Conservation (phyloP, 768 basidiomycete species). For the Leccinum subgranulosum region DNA sequence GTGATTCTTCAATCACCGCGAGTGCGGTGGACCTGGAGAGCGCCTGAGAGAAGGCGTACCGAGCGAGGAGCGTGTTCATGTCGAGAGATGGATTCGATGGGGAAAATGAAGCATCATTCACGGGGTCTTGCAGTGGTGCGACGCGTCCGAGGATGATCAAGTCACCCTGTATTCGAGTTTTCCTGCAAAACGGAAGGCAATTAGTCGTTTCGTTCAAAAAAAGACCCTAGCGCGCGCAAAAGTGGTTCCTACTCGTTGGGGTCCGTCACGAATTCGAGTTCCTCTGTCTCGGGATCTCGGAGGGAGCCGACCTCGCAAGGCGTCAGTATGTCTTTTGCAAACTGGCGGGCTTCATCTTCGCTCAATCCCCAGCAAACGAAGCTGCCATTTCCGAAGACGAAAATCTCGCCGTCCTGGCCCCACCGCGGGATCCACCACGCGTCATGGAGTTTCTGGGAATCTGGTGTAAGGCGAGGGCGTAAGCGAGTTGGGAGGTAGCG, state of each 20-base stretch:
- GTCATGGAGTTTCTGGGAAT: slow-evolving; percentile 64
- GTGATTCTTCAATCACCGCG: slow-evolving; percentile 78
- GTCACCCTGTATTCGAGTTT: slow-evolving; percentile 87
- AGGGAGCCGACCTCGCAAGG: slow-evolving; percentile 63
- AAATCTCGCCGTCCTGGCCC: slow-evolving; percentile 75
- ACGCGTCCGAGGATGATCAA: slow-evolving; percentile 83
- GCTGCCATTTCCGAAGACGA: slow-evolving; percentile 84
- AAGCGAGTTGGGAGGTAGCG: slow-evolving; percentile 70
- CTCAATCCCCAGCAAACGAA: slow-evolving; percentile 89
- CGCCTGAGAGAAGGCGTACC: slow-evolving; percentile 91
- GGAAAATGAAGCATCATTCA: slow-evolving; percentile 42
- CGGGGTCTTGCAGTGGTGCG: slow-evolving; percentile 53
- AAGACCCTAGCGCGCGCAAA: not conserved
- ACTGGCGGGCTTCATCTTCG: slow-evolving; percentile 69
- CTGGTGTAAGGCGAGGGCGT: slow-evolving; percentile 50
- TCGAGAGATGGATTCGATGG: slow-evolving; percentile 57
- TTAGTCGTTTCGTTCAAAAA: slow-evolving; percentile 1
- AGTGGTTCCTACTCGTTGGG: slow-evolving; percentile 63
- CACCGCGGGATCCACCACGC: slow-evolving; percentile 79
- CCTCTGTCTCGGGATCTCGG: slow-evolving; percentile 76
- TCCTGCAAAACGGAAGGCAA: slow-evolving; percentile 38
- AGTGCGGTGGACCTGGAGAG: slow-evolving; percentile 86
- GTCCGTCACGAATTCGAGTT: slow-evolving; percentile 90
- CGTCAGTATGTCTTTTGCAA: slow-evolving; percentile 60
- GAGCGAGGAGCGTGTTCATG: slow-evolving; percentile 70